Percentiles rank a stretch among this genome's conserved stretches.
phyloP scores from a whole-genome alignment of 2,329 filamentous ascomycete species.

The Nemania sp. region DNA sequence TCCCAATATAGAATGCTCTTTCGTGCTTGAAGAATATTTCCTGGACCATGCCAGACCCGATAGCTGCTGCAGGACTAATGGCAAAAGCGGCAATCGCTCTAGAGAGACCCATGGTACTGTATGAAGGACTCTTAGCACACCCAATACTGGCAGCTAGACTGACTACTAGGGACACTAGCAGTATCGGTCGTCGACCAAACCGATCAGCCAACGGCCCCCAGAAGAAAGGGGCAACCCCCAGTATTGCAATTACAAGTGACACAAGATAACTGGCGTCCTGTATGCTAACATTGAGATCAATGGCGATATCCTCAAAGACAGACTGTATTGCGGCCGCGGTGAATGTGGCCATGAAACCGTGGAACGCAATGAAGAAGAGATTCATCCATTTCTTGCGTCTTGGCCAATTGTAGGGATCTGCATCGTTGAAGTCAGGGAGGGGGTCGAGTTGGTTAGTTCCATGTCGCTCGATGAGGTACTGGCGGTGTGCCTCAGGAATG shows the following conservation, averaged over 20 bases:
- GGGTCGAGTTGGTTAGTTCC: constrained; percentile 33
- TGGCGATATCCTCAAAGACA: constrained; percentile 30
- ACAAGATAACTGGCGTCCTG: constrained; percentile 33
- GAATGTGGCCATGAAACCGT: constrained; percentile 35
- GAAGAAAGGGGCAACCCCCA: constrained; percentile 32
- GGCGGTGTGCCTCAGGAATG: constrained; percentile 32
- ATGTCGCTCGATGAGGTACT: constrained; percentile 31
- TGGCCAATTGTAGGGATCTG: constrained; percentile 35
- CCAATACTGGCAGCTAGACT: constrained; percentile 32
- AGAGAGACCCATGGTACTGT: constrained; percentile 25
- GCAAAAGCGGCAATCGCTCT: constrained; percentile 26
- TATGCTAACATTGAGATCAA: constrained; percentile 28
- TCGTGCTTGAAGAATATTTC: constrained; percentile 36
- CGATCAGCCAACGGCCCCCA: constrained; percentile 32
- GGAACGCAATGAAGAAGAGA: constrained; percentile 31
- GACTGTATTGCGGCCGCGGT: constrained; percentile 31
- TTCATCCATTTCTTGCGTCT: constrained; percentile 31
- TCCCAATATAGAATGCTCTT: constrained; percentile 31
- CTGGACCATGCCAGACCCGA: constrained; percentile 31
- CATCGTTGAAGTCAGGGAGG: constrained; percentile 30
- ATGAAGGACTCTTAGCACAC: constrained; percentile 31
- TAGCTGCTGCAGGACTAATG: constrained; percentile 32
- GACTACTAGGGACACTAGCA: constrained; percentile 27
- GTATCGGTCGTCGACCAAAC: constrained; percentile 31
- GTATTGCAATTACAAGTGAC: constrained; percentile 29